Evolutionary conservation across 2,329 filamentous ascomycete genomes (phyloP), one percentile per base, ranked within the genome.

Genomic region (Colletotrichum brevisporum): DNA sequence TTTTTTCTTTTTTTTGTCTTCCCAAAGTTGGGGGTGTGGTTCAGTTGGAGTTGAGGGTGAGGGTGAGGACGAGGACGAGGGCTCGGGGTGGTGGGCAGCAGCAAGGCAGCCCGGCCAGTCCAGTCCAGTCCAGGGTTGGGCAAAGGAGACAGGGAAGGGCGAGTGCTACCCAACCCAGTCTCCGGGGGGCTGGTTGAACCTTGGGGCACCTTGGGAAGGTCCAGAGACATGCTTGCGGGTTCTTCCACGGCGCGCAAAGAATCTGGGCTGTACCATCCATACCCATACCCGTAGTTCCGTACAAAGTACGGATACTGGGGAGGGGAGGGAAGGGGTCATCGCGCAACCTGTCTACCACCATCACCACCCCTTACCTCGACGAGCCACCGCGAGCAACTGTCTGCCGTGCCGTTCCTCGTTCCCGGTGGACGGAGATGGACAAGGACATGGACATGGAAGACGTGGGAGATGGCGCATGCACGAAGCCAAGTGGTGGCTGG

Each of bases 401-500:
- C 18, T 39, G 27, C 47, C 15, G 31, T 51, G 43, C 31, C 26
- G 52, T 56, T 16, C 45, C 64, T 67, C 45, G 13, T 56, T 52
- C 58, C 43, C 52, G 58, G 43, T 53, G 52, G 31, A 63, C 18
- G 53, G 53, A 54, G 60, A 56, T 52, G 47, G 39, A 31, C 26
- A 21, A 24, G 16, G 41, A 31, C 26, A 21, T 36, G 16, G 41
- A 9, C 26, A 9, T 36, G 66, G 54, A 45, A 52, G 39, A 54
- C 31, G 31, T 58, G 16, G 39, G 50, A 15, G 24, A 41, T 69
- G 68, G 59, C 70, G 68, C 57, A 63, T 62, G 60, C 56, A 57
- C 53, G 68, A 66, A 69, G 69, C 56, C 61, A 64, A 69, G 50
- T 55, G 43, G 64, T 71, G 70, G 69, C 60, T 63, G 69, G 69